Base-by-base conservation (phyloP, 345 rosid species). In the Hirschfeldia incana region DNA sequence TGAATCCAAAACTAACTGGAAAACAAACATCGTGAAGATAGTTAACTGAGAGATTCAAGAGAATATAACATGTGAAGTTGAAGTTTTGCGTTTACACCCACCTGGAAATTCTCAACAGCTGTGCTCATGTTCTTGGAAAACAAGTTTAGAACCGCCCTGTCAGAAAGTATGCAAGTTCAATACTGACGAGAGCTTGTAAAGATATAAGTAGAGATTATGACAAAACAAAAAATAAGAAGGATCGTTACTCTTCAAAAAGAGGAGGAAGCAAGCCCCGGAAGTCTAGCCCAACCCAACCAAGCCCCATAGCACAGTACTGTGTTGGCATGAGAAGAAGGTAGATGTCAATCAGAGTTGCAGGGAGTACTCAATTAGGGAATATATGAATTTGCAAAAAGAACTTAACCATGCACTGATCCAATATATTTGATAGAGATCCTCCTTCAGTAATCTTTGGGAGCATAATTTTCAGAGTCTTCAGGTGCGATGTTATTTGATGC, bases 381-480 rank as follows among this genome's bases (percentile, higher is more conserved):
- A 49, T 8, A 81, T 27, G 39, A 60, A 68, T 44, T 34, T n/a
- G 65, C 4, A 16, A 5, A 49, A 81, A n/a, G 69, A 71, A 49
- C 91, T 86, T 51, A 64, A 94, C 97, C 97, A 90, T 92, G 92
- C 98, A 90, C 75, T 90, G 97, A 73, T 93, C 99, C 81, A 93
- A 85, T 66, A 95, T 95, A 87, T 93, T 95, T 75, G 98, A 91
- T 39, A 95, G 84, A 34, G 98, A 88, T 65, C 93, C 97, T 77
- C 99, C 98, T 82, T 95, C 99, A 37, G 94, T 91, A 85, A 95
- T 89, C 89, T 91, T 91, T 21, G 97, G 97, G 65, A 95, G 99
- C 97, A 90, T 89, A 76, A 91, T 64, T 85, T 93, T 91, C 36
- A 93, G 92, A 80, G 93, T 95, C 83, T 95, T 93, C 78, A 95